Percentiles rank a stretch among this genome's conserved stretches.
phyloP scores from a whole-genome alignment of 2,329 filamentous ascomycete genomes.

The Trichoderma breve region DNA sequence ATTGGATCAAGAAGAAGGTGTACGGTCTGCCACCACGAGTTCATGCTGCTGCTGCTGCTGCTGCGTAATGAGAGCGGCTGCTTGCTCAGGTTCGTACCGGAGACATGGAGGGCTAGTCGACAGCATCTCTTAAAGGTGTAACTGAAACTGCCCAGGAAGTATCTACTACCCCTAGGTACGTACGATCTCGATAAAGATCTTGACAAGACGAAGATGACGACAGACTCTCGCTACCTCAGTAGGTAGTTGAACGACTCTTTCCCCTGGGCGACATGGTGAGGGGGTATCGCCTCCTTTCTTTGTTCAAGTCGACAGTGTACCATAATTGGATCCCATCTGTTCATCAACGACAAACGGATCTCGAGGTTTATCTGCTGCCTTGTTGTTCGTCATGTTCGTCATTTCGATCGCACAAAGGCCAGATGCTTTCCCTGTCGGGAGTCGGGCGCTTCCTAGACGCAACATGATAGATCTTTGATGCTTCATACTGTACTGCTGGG shows the following conservation, averaged over 20 bases:
- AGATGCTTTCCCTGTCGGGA: neutral
- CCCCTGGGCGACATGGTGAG: neutral
- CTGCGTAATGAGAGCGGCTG: neutral
- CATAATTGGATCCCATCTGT: neutral
- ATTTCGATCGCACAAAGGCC: neutral
- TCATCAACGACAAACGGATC: neutral
- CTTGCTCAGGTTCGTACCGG: neutral
- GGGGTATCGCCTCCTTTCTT: neutral
- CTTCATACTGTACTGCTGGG: neutral
- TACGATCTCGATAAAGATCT: neutral
- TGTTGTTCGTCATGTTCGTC: neutral
- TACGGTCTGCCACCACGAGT: neutral
- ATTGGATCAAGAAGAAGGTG: neutral
- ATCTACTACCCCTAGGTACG: neutral
- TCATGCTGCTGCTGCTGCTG: neutral
- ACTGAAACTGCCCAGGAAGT: neutral
- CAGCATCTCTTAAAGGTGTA: neutral
- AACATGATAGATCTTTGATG: neutral
- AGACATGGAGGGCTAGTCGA: neutral
- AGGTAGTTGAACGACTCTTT: neutral
- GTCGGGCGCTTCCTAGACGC: neutral
- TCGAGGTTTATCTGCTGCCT: neutral
- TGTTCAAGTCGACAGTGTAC: neutral
- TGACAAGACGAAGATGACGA: neutral
- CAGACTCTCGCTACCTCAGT: no score